phyloP scores from a whole-genome alignment of 1,139 yeast genomes.

The Sugiyamaella neomexicana region DNA sequence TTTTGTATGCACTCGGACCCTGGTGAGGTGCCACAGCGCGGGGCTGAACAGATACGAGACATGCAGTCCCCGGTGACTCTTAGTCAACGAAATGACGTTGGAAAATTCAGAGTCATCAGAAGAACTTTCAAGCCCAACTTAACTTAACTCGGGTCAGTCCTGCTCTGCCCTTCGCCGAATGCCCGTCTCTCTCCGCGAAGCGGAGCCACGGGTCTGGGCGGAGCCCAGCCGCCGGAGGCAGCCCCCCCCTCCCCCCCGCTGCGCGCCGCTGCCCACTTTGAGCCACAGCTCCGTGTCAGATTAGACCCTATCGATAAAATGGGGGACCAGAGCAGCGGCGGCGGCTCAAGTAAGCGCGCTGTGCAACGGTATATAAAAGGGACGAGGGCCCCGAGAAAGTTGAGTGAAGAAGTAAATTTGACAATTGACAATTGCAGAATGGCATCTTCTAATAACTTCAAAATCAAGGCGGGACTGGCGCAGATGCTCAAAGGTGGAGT shows the following conservation, averaged over 20 bases:
- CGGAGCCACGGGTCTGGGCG: not conserved
- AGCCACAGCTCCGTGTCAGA: not conserved
- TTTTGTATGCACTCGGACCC: not conserved
- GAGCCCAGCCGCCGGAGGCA: no score
- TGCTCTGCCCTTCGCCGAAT: no score
- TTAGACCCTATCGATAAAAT: not conserved
- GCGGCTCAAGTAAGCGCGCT: no score
- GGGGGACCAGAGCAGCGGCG: not conserved
- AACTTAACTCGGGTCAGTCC: no score
- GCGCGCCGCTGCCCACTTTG: no score
- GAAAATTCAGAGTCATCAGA: no score
- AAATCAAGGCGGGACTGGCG: slow-evolving; percentile 78
- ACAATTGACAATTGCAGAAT: not conserved
- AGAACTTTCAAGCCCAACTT: no score
- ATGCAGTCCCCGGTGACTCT: not conserved
- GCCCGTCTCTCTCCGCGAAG: not conserved
- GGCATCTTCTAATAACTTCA: slow-evolving; percentile 41
- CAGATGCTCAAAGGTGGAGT: slow-evolving; percentile 83
- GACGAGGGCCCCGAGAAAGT: not conserved
- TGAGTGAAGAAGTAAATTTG: not conserved
- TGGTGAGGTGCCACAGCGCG: not conserved
- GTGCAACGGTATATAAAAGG: no score
- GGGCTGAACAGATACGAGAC: no score
- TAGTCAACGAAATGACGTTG: not conserved
- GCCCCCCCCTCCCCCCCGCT: no score